Evolutionary conservation across 345 rosid genomes (phyloP).

Genomic region (Gossypium bickii): DNA sequence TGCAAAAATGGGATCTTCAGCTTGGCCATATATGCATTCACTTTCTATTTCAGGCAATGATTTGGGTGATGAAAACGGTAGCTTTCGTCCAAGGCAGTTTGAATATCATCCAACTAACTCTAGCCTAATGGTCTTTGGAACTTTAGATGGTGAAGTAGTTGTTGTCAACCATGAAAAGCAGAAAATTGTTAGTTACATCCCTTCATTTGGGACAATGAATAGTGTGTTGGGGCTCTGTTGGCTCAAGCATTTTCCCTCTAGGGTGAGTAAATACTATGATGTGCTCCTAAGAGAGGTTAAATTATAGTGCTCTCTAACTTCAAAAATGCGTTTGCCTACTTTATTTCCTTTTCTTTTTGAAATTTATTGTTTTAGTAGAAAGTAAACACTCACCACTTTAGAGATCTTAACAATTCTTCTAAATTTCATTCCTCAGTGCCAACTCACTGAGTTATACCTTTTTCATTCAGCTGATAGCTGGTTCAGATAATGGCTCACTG

Average conservation of each 20-base stretch:
- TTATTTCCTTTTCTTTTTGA: background rate
- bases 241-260: constrained; percentile 79
- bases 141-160: constrained; percentile 90
- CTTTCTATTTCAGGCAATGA: constrained; percentile 46
- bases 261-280: constrained; percentile 41
- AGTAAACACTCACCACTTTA: background rate
- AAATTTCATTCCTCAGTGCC: background rate
- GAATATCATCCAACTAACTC: constrained; percentile 86
- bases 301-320: background rate
- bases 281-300: background rate
- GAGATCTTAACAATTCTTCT: background rate
- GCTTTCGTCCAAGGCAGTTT: constrained; percentile 86
- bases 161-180: constrained; percentile 84
- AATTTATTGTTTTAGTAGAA: background rate
- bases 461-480: constrained; percentile 75
- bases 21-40: constrained; percentile 73
- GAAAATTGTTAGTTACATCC: constrained; percentile 64
- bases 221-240: constrained; percentile 93
- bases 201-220: constrained; percentile 69
- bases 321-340: constrained; percentile 1
- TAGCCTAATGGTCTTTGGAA: constrained; percentile 80
- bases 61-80: constrained; percentile 37
- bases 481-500: constrained; percentile 90
- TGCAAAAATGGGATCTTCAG: constrained; percentile 77
- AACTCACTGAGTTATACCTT: background rate